Conservation (phyloP, 2,329 filamentous ascomycete species). For the Pezicula rhizophila region DNA sequence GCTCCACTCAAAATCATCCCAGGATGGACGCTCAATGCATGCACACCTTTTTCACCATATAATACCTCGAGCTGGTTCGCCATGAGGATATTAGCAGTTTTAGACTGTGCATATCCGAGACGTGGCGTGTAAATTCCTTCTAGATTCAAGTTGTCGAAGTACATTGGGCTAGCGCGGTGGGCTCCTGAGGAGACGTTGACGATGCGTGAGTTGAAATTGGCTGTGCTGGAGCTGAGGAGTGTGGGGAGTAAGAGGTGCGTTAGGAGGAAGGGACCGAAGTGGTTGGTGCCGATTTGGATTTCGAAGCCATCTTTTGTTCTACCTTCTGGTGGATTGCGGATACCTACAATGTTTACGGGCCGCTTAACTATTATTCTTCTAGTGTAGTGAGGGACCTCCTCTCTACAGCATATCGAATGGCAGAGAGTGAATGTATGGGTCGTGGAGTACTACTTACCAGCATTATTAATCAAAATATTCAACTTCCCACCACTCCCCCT, state of each 20-base stretch:
- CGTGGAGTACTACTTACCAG: constrained; percentile 2
- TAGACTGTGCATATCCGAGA: constrained; percentile 35
- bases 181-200: constrained; percentile 33
- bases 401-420: too few relatives aligned
- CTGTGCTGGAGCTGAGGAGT: constrained; percentile 30
- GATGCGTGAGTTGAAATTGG: constrained; percentile 33
- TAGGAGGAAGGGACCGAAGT: constrained; percentile 46
- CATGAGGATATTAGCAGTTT: constrained; percentile 40
- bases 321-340: not conserved
- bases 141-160: constrained; percentile 32
- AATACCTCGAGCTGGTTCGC: constrained; percentile 39
- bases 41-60: constrained; percentile 33
- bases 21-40: constrained; percentile 35
- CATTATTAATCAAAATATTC: constrained; percentile 16
- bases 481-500: constrained; percentile 33
- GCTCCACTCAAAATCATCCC: constrained; percentile 33
- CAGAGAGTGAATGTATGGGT: too few relatives aligned
- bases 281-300: constrained; percentile 43
- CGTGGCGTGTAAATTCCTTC: constrained; percentile 29
- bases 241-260: constrained; percentile 35
- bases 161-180: constrained; percentile 25
- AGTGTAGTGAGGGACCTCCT: too few relatives aligned
- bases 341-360: constrained; percentile 4
- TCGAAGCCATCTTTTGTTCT: constrained; percentile 37
- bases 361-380: not conserved